phyloP scores from a whole-genome alignment of 768 basidiomycete species.

The Phanerochaete sordida region DNA sequence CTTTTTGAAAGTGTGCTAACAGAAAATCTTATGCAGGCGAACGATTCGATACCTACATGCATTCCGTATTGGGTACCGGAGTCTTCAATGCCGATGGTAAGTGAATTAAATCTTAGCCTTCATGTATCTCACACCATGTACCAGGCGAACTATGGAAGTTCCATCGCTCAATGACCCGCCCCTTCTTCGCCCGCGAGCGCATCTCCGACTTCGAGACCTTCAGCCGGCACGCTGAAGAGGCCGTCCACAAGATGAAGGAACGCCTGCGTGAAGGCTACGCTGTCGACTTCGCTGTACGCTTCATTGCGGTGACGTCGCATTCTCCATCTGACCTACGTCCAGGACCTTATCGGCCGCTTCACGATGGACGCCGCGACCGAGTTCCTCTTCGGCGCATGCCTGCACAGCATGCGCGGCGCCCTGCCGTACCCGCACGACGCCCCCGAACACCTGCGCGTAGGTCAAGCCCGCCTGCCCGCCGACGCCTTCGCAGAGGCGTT shows the following conservation, averaged over 20 bases:
- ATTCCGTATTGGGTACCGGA: constrained; percentile 43
- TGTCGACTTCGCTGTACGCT: constrained; percentile 23
- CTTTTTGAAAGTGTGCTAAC: too few relatives aligned
- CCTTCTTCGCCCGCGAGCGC: constrained; percentile 33
- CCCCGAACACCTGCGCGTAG: neutral
- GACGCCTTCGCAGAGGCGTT: constrained; percentile 34
- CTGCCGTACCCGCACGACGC: constrained; percentile 37
- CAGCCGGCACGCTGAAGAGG: constrained; percentile 24
- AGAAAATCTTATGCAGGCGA: constrained; percentile 23
- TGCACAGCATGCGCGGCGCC: constrained; percentile 33
- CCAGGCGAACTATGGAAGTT: constrained; percentile 30
- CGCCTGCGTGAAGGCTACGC: constrained; percentile 24
- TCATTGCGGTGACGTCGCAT: too few relatives aligned
- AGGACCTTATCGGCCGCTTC: constrained; percentile 43
- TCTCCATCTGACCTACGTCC: neutral
- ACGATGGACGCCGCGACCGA: constrained; percentile 53
- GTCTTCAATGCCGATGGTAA: constrained; percentile 54
- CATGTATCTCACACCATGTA: neutral
- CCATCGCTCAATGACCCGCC: constrained; percentile 34
- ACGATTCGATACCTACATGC: constrained; percentile 25
- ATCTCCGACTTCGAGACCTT: constrained; percentile 34
- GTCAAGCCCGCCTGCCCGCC: neutral
- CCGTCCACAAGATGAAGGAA: constrained; percentile 24
- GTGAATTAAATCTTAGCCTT: neutral
- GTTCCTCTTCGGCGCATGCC: constrained; percentile 45